Evolutionary conservation across 2,329 filamentous ascomycete species (phyloP), one percentile per base, ranked within the genome.

Genomic region (Ilyonectria destructans): DNA sequence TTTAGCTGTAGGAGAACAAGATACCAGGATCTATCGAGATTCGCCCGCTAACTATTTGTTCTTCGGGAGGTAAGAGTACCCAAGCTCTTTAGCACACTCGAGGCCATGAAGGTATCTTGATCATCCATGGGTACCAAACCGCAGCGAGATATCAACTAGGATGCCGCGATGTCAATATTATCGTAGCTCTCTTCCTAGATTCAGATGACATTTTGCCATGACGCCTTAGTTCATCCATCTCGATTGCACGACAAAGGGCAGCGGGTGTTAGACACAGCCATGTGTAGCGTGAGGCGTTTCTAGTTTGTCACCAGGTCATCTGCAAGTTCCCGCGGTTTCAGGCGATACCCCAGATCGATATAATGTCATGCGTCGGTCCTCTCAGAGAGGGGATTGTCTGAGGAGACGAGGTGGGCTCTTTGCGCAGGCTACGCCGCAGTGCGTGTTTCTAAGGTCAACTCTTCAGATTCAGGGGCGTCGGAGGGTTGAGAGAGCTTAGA

Each of bases 1-100:
- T 60, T 8, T 48, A 13, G 17, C 31, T 45, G 37, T 35, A 23
- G 19, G 43, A 46, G 40, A 17, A 58, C 4, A 19, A 43, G 56
- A 19, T 43, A 31, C 35, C 54, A 58, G 58, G 40, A 35, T 35
- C 6, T 31, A 12, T 52, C 23, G 19, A 45, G 58, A 29, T n/a
- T 45, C 29, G 23, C 15, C 2, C 21, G 33, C n/a, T 21, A 7
- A 23, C 15, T 33, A 48, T 56, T 59, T 58, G 62, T 23, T 9
- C n/a, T 17, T 19, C 43, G n/a, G 10, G 15, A 33, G 17, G 58
- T 58, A 19, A 13, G 6, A 29, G 19, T 45, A 57, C 45, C 23
- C 51, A 29, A 56, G 26, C 13, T 37, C 3, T 4, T n/a, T 43
- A 43, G 6, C 40, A n/a, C n/a, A n/a, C 40, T n/a, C 7, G 1